Conservation (phyloP, 2,329 filamentous ascomycete species). For the Aspergillus sp. region DNA sequence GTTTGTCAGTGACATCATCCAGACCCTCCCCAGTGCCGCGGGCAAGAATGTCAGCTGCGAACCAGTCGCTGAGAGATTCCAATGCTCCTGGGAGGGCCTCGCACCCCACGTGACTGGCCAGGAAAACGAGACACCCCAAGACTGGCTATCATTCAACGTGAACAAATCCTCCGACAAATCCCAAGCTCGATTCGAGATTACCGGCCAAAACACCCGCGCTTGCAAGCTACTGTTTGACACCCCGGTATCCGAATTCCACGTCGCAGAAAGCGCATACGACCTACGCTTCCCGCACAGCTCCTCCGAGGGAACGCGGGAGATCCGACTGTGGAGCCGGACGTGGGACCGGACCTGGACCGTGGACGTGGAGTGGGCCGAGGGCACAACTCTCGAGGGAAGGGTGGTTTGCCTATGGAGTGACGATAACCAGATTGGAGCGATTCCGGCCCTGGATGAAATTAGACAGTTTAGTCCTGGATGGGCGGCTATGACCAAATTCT, state of each 20-base stretch:
- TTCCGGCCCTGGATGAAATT: conserved; percentile 81
- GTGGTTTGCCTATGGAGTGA: conserved; percentile 86
- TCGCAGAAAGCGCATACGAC: conserved; percentile 56
- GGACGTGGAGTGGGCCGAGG: conserved; percentile 58
- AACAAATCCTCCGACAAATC: conserved; percentile 40
- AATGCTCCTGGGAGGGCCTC: conserved; percentile 69
- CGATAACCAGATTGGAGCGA: conserved; percentile 63
- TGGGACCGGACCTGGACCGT: conserved; percentile 76
- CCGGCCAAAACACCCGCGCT: conserved; percentile 69
- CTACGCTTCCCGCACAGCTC: conserved; percentile 64
- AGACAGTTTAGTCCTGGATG: conserved; percentile 72
- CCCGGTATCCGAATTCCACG: conserved; percentile 60
- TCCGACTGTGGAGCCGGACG: conserved; percentile 77
- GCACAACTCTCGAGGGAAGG: conserved; percentile 51
- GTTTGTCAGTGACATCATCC: conserved; percentile 64
- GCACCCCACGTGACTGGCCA: conserved; percentile 56
- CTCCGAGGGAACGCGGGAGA: conserved; percentile 58
- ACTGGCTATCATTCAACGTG: conserved; percentile 66
- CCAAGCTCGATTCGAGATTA: conserved; percentile 59
- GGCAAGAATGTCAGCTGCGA: conserved; percentile 57
- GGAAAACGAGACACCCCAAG: conserved; percentile 38
- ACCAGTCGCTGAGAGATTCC: conserved; percentile 38
- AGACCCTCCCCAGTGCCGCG: conserved; percentile 64
- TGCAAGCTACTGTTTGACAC: conserved; percentile 70
- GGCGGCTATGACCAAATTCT: conserved; percentile 70